Conservation (phyloP, 2,329 filamentous ascomycete species). For the Cordyceps fumosorosea region DNA sequence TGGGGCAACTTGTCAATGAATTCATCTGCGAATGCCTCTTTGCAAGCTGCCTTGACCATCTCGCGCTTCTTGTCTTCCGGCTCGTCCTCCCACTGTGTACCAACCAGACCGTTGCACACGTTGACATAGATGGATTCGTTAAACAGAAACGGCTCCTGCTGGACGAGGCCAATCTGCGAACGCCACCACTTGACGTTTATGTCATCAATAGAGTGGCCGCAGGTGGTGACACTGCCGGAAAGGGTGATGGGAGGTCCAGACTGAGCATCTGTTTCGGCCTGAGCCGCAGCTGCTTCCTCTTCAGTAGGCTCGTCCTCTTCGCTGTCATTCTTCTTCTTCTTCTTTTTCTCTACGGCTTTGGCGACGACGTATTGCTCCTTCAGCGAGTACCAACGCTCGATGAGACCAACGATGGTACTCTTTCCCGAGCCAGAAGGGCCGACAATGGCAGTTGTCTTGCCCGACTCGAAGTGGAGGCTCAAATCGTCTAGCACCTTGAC, state of each 20-base stretch:
- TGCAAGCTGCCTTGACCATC: slow-evolving; percentile 57
- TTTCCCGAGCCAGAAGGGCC: slow-evolving; percentile 69
- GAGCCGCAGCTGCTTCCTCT: slow-evolving; percentile 23
- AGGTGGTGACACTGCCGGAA: slow-evolving; percentile 42
- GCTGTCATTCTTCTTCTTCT: slow-evolving; percentile 23
- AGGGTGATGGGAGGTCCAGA: slow-evolving; percentile 39
- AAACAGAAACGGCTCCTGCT: slow-evolving; percentile 63
- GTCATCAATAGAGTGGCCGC: slow-evolving; percentile 45
- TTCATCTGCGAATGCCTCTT: slow-evolving; percentile 62
- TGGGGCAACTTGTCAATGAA: slow-evolving; percentile 59
- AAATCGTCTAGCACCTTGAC: slow-evolving; percentile 57
- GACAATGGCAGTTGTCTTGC: slow-evolving; percentile 67
- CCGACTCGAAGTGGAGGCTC: slow-evolving; percentile 51
- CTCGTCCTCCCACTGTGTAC: slow-evolving; percentile 46
- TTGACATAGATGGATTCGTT: slow-evolving; percentile 59
- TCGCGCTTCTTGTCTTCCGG: slow-evolving; percentile 48
- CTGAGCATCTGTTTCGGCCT: slow-evolving; percentile 24
- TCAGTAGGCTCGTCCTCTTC: slow-evolving; percentile 23
- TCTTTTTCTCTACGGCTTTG: slow-evolving; percentile 30
- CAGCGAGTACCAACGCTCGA: slow-evolving; percentile 67
- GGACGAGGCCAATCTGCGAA: slow-evolving; percentile 57
- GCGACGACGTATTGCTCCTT: slow-evolving; percentile 45
- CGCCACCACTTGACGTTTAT: slow-evolving; percentile 60
- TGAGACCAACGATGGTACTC: slow-evolving; percentile 63
- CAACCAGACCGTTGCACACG: slow-evolving; percentile 52